These are phyloP conservation scores for Monosporozyma servazzii DNA, from an alignment of 805 yeast species.

Conservation along the genomic window DNA sequence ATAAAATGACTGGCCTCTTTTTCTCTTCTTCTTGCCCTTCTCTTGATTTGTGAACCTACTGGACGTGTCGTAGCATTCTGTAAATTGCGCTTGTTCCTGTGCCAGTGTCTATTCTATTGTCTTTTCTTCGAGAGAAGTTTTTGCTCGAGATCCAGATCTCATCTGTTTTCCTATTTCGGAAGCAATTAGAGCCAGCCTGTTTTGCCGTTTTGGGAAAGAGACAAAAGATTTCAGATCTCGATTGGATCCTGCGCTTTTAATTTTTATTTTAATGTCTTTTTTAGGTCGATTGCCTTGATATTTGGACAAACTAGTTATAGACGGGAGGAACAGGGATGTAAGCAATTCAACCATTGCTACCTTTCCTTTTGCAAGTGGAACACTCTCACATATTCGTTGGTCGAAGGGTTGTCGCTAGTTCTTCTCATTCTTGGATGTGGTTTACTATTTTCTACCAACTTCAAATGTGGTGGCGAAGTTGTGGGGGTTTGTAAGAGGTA, in stretches of 20 bases:
- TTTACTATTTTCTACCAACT: constrained; percentile 22
- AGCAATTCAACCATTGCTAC: too few relatives aligned
- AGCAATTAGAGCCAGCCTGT: background rate
- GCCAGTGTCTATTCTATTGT: background rate
- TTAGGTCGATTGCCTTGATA: too few relatives aligned
- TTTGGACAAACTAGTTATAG: too few relatives aligned
- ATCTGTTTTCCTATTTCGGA: background rate
- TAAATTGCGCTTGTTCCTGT: background rate
- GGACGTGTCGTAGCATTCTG: background rate
- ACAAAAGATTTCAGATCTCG: background rate
- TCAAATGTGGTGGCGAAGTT: constrained; percentile 2
- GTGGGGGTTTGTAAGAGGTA: background rate
- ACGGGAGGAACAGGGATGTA: too few relatives aligned
- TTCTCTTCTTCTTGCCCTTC: too few relatives aligned
- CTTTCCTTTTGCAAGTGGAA: constrained; percentile 18
- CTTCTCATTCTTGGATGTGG: constrained; percentile 28
- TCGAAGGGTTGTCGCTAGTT: constrained; percentile 22
- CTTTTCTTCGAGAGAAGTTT: background rate
- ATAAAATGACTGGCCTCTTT: background rate
- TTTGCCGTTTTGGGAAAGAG: constrained; percentile 1
- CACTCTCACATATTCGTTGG: constrained; percentile 24
- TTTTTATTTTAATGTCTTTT: too few relatives aligned
- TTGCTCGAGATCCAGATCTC: background rate
- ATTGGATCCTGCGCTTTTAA: background rate
- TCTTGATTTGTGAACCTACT: background rate